phyloP scores from a whole-genome alignment of 2,329 filamentous ascomycete genomes.

The Aspergillus sojae region DNA sequence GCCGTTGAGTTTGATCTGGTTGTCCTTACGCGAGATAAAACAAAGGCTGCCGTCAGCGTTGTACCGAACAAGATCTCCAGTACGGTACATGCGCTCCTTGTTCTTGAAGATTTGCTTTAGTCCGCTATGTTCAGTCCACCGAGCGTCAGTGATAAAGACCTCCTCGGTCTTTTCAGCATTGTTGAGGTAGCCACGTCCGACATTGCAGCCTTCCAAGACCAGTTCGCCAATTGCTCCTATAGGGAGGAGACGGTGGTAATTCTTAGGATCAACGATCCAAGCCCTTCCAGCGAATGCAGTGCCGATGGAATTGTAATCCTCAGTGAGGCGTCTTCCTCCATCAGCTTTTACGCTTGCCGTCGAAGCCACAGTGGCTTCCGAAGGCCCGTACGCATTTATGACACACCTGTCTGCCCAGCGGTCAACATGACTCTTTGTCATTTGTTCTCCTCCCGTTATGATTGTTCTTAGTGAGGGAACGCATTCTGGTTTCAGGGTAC shows the following conservation, averaged over 20 bases:
- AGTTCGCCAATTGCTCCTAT: conserved; percentile 53
- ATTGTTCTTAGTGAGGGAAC: conserved; percentile 50
- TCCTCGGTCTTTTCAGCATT: conserved; percentile 37
- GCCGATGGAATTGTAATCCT: conserved; percentile 39
- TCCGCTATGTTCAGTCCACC: conserved; percentile 30
- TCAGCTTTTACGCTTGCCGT: conserved; percentile 37
- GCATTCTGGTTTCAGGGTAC: conserved; percentile 46
- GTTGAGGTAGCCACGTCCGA: conserved; percentile 50
- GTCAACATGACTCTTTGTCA: conserved; percentile 44
- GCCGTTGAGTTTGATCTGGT: conserved; percentile 46
- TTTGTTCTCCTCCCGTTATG: conserved; percentile 50
- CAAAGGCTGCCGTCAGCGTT: conserved; percentile 35
- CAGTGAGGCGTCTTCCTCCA: conserved; percentile 31
- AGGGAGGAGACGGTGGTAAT: conserved; percentile 42
- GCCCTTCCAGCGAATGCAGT: conserved; percentile 35
- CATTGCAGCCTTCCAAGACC: conserved; percentile 49
- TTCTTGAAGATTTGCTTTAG: conserved; percentile 26
- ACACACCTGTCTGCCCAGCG: conserved; percentile 49
- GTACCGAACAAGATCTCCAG: conserved; percentile 42
- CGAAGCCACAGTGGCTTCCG: conserved; percentile 43
- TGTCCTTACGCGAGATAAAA: conserved; percentile 39
- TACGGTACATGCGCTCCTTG: conserved; percentile 39
- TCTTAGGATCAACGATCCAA: conserved; percentile 45
- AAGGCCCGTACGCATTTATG: conserved; percentile 49
- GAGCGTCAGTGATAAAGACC: conserved; percentile 37